Evolutionary conservation across 148 eudicot species (phyloP).

Genomic region (Spergularia marina): DNA sequence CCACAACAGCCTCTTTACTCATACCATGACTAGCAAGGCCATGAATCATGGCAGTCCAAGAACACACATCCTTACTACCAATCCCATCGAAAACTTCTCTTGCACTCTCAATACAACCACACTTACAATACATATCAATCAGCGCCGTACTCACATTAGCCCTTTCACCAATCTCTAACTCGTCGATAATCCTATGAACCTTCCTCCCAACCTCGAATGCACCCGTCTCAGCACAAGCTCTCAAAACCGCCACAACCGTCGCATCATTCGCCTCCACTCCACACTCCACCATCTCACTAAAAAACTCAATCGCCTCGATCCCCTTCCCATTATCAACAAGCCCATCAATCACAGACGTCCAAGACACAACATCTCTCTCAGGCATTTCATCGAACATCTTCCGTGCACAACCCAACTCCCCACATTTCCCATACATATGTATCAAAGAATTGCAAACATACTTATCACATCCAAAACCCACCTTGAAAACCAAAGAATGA

Average conservation of each 20-base stretch:
- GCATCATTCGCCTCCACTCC: slow-evolving; percentile 37
- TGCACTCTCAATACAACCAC: slow-evolving; percentile 49
- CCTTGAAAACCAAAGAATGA: slow-evolving; percentile 36
- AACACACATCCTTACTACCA: slow-evolving; percentile 31
- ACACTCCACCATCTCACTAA: slow-evolving; percentile 32
- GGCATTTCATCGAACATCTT: slow-evolving; percentile 48
- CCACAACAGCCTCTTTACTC: slow-evolving; percentile 30
- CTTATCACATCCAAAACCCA: slow-evolving; percentile 36
- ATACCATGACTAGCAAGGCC: slow-evolving; percentile 51
- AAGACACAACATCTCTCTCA: slow-evolving; percentile 48
- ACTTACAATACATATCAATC: slow-evolving; percentile 51
- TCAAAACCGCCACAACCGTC: slow-evolving; percentile 40
- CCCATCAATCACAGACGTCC: slow-evolving; percentile 55
- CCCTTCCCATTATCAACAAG: slow-evolving; percentile 42
- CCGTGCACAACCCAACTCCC: slow-evolving; percentile 27
- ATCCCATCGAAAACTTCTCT: slow-evolving; percentile 27
- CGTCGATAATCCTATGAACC: slow-evolving; percentile 30
- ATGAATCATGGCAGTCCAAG: slow-evolving; percentile 53
- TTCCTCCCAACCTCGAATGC: slow-evolving; percentile 39
- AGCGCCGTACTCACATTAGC: slow-evolving; percentile 36
- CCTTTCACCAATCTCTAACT: slow-evolving; percentile 19
- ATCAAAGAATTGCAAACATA: slow-evolving; percentile 41
- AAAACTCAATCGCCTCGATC: slow-evolving; percentile 35
- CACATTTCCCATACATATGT: slow-evolving; percentile 37
- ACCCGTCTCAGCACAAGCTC: slow-evolving; percentile 46